These are phyloP conservation scores for Medakamo hakoo DNA, from an alignment of 139 green algal species.

Conservation along the genomic window DNA sequence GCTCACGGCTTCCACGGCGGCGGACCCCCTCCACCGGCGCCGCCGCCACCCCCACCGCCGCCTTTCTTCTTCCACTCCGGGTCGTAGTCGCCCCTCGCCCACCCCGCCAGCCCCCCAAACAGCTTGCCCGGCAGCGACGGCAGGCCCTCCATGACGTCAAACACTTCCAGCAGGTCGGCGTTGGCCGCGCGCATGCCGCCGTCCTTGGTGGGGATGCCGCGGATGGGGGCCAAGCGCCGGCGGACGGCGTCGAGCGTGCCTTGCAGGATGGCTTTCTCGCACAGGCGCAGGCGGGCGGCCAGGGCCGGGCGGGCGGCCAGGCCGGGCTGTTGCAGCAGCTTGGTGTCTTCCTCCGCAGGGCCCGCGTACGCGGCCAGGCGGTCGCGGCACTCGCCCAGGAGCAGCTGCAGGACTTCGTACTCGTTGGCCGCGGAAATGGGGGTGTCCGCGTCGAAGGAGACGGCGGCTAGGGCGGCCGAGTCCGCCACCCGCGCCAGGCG, in stretches of 20 bases:
- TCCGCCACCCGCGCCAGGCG: slow-evolving; percentile 62
- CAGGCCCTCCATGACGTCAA: slow-evolving; percentile 67
- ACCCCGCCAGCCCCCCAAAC: slow-evolving; percentile 14
- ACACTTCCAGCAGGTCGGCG: slow-evolving; percentile 80
- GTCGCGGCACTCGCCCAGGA: slow-evolving; percentile 76
- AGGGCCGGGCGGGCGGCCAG: slow-evolving; percentile 24
- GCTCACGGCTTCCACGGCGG: no score
- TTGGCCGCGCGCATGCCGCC: slow-evolving; percentile 72
- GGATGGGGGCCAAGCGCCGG: slow-evolving; percentile 73
- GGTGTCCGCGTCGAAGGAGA: slow-evolving; percentile 79
- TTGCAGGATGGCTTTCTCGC: slow-evolving; percentile 56
- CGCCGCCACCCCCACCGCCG: no score
- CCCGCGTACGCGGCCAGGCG: slow-evolving; percentile 14
- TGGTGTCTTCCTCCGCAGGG: slow-evolving; percentile 62
- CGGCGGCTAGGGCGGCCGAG: slow-evolving; percentile 35
- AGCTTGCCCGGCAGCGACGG: slow-evolving; percentile 42
- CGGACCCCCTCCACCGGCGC: no score
- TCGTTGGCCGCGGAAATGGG: slow-evolving; percentile 77
- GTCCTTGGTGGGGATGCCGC: slow-evolving; percentile 88
- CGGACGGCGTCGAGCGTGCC: slow-evolving; percentile 59
- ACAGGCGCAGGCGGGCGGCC: slow-evolving; percentile 38
- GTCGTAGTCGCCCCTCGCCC: slow-evolving; percentile 14
- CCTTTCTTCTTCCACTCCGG: slow-evolving; percentile 12
- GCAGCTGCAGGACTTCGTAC: slow-evolving; percentile 90
- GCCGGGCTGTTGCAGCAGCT: slow-evolving; percentile 38